Evolutionary conservation across 1,139 yeast species (phyloP).

Genomic region (Williopsis jadinii): DNA sequence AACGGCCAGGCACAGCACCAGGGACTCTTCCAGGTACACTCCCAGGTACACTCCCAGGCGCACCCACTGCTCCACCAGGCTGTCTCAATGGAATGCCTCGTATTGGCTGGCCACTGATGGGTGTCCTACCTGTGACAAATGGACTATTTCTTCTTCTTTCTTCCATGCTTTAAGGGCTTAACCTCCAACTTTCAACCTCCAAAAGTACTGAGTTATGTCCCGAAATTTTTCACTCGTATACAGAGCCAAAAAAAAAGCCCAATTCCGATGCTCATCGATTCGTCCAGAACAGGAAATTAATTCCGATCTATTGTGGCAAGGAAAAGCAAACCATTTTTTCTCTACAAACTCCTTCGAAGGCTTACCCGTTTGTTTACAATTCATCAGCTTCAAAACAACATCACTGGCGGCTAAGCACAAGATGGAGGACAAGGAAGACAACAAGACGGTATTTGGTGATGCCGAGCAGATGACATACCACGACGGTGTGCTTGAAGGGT

Average conservation of each 20-base stretch:
- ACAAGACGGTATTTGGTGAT: constrained; percentile 13
- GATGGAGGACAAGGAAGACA: constrained; percentile 5
- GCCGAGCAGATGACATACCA: constrained; percentile 17
- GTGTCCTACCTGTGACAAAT: constrained; percentile 11
- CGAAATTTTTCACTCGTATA: too few relatives aligned
- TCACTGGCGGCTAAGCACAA: too few relatives aligned
- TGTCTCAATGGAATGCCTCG: neutral
- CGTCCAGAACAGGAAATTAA: neutral
- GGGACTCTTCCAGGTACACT: neutral
- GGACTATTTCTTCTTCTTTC: neutral
- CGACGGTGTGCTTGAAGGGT: constrained; percentile 21
- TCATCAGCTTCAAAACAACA: too few relatives aligned
- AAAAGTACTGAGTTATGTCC: too few relatives aligned
- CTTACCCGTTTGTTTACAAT: too few relatives aligned
- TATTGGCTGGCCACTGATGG: constrained; percentile 2
- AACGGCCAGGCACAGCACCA: neutral
- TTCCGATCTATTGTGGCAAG: too few relatives aligned
- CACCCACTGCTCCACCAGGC: too few relatives aligned
- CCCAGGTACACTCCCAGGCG: constrained; percentile 14
- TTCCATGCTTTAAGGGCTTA: too few relatives aligned
- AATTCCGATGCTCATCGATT: neutral
- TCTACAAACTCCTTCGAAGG: too few relatives aligned
- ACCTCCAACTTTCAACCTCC: too few relatives aligned
- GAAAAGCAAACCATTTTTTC: too few relatives aligned
- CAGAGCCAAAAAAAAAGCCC: neutral